A percentile compares a stretch with the other conserved stretches of the same genome.
These are phyloP conservation scores for Nemania sp. DNA, from an alignment of 2,329 filamentous ascomycete genomes.

Conservation along the genomic window DNA sequence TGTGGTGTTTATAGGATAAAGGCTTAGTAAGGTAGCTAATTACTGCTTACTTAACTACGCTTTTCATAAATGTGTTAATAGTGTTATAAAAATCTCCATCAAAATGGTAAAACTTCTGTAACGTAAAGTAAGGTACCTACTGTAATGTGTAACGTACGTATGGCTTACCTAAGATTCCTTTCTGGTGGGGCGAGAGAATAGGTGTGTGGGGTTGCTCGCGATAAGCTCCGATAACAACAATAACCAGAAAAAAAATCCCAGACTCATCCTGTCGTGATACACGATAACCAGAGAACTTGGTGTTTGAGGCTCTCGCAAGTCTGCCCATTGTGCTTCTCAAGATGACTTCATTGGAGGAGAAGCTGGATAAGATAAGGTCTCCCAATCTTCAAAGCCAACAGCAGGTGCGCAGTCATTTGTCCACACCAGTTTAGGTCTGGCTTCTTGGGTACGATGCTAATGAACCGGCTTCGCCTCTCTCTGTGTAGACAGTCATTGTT, in stretches of 20 bases:
- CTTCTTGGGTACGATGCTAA: neutral
- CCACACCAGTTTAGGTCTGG: too few relatives aligned
- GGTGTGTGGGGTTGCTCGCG: slow-evolving; percentile 36
- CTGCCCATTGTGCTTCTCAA: slow-evolving; percentile 35
- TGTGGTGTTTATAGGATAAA: too few relatives aligned
- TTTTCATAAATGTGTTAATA: too few relatives aligned
- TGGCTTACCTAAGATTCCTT: neutral
- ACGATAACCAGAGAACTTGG: neutral
- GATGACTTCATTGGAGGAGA: slow-evolving; percentile 74
- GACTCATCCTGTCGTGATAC: slow-evolving; percentile 9
- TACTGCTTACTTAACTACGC: too few relatives aligned
- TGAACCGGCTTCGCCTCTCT: slow-evolving; percentile 15
- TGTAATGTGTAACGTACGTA: too few relatives aligned
- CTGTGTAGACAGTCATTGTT: slow-evolving; percentile 76
- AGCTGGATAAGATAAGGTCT: slow-evolving; percentile 95
- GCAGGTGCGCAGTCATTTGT: slow-evolving; percentile 62
- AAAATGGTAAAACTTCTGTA: too few relatives aligned
- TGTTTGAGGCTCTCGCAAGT: slow-evolving; percentile 19
- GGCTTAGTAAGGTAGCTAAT: too few relatives aligned
- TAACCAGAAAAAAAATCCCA: slow-evolving; percentile 35
- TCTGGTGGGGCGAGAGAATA: slow-evolving; percentile 21
- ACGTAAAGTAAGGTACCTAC: too few relatives aligned
- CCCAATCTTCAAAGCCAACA: slow-evolving; percentile 95
- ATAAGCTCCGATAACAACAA: slow-evolving; percentile 38
- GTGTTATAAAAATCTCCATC: too few relatives aligned